phyloP scores from a whole-genome alignment of 495 filamentous ascomycete genomes.

The Neurospora sp. region DNA sequence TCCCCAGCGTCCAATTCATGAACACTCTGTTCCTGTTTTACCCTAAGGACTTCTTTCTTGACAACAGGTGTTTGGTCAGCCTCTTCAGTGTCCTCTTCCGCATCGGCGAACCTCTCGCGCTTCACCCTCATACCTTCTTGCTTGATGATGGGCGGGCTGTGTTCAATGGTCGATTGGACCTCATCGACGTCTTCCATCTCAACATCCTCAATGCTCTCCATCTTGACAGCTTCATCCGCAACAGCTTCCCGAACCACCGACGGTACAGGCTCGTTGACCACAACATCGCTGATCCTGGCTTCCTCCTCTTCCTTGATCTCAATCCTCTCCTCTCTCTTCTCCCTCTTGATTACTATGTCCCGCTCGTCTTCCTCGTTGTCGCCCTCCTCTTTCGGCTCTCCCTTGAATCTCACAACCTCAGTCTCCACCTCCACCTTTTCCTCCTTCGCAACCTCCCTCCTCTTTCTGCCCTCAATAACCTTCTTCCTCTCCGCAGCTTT shows the following conservation, averaged over 20 bases:
- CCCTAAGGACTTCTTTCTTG: not conserved
- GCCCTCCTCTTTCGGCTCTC: conserved; percentile 4
- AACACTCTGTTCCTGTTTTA: not conserved
- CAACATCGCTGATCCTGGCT: not conserved
- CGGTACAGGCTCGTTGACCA: not conserved
- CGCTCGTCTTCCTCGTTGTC: conserved; percentile 5
- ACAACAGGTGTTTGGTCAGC: not conserved
- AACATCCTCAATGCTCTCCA: not conserved
- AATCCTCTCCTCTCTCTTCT: conserved; percentile 11
- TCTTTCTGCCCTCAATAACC: conserved; percentile 37
- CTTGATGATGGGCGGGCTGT: not conserved
- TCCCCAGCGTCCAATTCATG: not conserved
- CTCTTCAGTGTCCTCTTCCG: not conserved
- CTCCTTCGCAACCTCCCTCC: conserved; percentile 18
- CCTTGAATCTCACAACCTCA: conserved; percentile 17
- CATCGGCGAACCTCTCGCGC: not conserved
- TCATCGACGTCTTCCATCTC: not conserved
- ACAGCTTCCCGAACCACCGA: not conserved
- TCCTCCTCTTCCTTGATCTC: conserved; percentile 3
- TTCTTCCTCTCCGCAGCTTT: conserved; percentile 54
- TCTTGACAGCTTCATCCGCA: not conserved
- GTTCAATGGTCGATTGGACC: not conserved
- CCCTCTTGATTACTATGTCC: conserved; percentile 14
- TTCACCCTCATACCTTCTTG: not conserved
- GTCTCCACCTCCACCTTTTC: conserved; percentile 15